phyloP scores from a whole-genome alignment of 1,284 basidiomycete species.

The Agaricales sp. region DNA sequence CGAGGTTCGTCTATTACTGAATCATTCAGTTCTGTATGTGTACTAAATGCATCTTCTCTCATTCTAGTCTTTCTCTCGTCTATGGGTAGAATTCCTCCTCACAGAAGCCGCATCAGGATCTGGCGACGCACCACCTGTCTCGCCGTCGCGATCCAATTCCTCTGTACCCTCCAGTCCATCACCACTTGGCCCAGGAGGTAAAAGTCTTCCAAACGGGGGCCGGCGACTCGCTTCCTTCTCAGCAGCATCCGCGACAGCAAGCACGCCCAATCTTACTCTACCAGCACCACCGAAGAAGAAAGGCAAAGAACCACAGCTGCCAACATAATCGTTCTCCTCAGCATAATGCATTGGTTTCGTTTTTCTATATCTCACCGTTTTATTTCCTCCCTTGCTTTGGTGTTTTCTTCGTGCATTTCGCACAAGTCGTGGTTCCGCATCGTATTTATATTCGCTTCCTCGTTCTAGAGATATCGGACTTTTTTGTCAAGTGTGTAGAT shows the following conservation, averaged over 20 bases:
- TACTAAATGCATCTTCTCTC: not conserved
- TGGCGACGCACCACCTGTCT: not conserved
- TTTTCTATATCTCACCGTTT: too few relatives aligned
- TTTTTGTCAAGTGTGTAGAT: too few relatives aligned
- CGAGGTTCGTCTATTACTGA: slow-evolving; percentile 39
- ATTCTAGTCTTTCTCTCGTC: slow-evolving; percentile 81
- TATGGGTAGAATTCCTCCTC: slow-evolving; percentile 93
- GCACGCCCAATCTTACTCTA: not conserved
- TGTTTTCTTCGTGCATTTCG: too few relatives aligned
- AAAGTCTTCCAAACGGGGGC: not conserved
- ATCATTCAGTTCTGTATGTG: too few relatives aligned
- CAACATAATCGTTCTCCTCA: too few relatives aligned
- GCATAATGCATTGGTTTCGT: too few relatives aligned
- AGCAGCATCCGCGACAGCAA: not conserved
- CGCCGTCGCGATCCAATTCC: not conserved
- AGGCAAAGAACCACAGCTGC: not conserved
- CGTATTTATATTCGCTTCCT: too few relatives aligned
- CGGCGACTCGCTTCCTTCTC: not conserved
- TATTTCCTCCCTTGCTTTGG: too few relatives aligned
- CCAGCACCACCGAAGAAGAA: not conserved
- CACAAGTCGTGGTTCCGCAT: too few relatives aligned
- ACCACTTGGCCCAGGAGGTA: too few relatives aligned
- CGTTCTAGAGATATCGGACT: too few relatives aligned
- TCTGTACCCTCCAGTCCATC: not conserved
- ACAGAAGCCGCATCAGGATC: slow-evolving; percentile 57